Evolutionary conservation across 2,329 filamentous ascomycete genomes (phyloP), one percentile per base, ranked within the genome.

Genomic region (Cladorrhinum sp.): DNA sequence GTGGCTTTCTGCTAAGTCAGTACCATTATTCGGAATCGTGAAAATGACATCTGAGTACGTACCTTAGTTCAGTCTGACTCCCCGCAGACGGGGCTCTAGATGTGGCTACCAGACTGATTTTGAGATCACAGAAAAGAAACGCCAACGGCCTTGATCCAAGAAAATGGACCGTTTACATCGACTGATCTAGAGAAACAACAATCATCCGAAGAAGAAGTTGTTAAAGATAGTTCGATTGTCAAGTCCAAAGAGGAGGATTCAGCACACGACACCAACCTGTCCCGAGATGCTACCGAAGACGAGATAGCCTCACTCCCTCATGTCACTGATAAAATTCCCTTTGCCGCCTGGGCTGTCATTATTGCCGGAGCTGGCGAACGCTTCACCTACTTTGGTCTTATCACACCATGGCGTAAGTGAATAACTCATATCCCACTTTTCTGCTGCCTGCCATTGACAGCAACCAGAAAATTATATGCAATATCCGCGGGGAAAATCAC

Each of bases 381-480:
- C 3, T 66, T 66, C 56, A 64, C 56, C 24, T 67, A 66, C 52
- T 67, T 64, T 57, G 60, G 50, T 20, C 61, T 65, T 22, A 60
- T 64, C 18, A 59, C 64, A 20, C 57, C 62, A 54, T 67, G 66
- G 63, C 64, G 64, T 65, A 52, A 57, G 61, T 20, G 25, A n/a
- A 45, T 32, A 48, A n/a, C 12, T 22, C 27, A 24, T 23, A 7
- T 9, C 18, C 24, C 36, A 4, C 36, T 3, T 41, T 41, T 41
- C 32, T 5, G 18, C 13, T 2, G 2, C 5, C n/a, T 8, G 6
- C 22, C 2, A 22, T 54, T 63, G 29, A 57, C 41, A 27, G 2
- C 4, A 9, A 56, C 36, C 51, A 77, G 74, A 78, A 62, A 78
- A 78, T 65, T 77, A 78, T 62, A 75, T 78, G 65, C 73, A 78